Percentiles rank a stretch among this genome's conserved stretches.
phyloP scores from a whole-genome alignment of 176 grass and related monocot species.

The Eremochloa ophiuroides region DNA sequence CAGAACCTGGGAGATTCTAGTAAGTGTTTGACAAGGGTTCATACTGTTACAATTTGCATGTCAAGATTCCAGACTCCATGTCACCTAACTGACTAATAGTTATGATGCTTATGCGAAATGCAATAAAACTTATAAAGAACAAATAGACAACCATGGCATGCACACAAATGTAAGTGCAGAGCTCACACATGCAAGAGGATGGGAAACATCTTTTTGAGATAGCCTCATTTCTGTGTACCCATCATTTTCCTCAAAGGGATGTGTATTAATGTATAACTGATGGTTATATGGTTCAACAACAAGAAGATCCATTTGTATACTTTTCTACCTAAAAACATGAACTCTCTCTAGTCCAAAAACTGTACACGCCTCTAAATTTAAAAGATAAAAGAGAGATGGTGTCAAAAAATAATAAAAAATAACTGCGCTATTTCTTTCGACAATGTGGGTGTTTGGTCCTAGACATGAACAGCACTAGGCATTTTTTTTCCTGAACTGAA shows the following conservation, averaged over 20 bases:
- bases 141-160: background rate
- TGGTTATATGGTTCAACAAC: background rate
- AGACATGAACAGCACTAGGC: background rate
- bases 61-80: background rate
- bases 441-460: background rate
- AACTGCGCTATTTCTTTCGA: background rate
- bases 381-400: background rate
- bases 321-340: constrained; percentile 11
- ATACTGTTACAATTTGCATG: background rate
- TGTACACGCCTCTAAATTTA: background rate
- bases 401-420: background rate
- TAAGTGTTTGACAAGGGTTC: no score
- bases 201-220: background rate
- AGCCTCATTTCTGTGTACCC: background rate
- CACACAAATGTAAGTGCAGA: background rate
- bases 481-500: background rate
- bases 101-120: background rate
- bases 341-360: background rate
- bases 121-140: background rate
- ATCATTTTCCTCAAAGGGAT: background rate
- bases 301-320: background rate
- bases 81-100: background rate
- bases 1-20: background rate
- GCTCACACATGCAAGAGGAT: background rate
- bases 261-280: background rate